Base-by-base conservation (phyloP, 2,329 filamentous ascomycete genomes). In the Cryoendolithus antarcticus region DNA sequence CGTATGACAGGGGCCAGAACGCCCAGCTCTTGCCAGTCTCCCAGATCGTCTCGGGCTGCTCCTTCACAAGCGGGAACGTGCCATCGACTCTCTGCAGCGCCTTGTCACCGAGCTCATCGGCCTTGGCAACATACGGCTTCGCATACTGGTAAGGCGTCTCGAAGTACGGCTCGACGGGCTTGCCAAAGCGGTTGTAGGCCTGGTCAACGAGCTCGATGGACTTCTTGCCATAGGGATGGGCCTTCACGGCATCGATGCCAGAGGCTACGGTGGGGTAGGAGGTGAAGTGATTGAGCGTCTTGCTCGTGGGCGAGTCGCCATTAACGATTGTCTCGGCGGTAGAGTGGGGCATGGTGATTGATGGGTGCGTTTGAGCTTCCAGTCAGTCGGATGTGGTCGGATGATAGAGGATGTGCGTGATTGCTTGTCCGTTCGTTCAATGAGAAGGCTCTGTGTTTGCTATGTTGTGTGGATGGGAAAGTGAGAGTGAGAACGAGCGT, bases 191-290 rank as follows among this genome's bases (percentile, higher is more conserved):
- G 57, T 77, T 68, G 70, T 88, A 93, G 53, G 80, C 79, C 44
- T 77, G 74, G 57, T 82, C 75, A 60, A 80, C 75, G 46, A 91
- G 64, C 53, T 82, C 71, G 58, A 95, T 67, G 32, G 86, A 88
- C 65, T 80, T 86, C 61, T 86, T 80, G 57, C 84, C 88, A 58
- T 84, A 80, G 37, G 84, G 80, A 65, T 89, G 85, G 57, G 74
- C 69, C 64, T 86, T 84, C 73, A 93, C 80, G 57, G 76, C 78
- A 44, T 75, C 67, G 62, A 94, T 76, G 55, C 78, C 69, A 62
- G 93, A 86, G 57, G 75, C 76, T 57, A 95, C 74, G 49, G 93
- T 64, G 31, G 89, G 89, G 64, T 93, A 94, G 49, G 80, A 80
- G 52, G 78, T 71, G 47, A 95, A 72, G 59, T 95, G 88, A 30